These are phyloP conservation scores for Clitocybe nebularis DNA, from an alignment of 1,284 basidiomycete genomes.

Conservation along the genomic window DNA sequence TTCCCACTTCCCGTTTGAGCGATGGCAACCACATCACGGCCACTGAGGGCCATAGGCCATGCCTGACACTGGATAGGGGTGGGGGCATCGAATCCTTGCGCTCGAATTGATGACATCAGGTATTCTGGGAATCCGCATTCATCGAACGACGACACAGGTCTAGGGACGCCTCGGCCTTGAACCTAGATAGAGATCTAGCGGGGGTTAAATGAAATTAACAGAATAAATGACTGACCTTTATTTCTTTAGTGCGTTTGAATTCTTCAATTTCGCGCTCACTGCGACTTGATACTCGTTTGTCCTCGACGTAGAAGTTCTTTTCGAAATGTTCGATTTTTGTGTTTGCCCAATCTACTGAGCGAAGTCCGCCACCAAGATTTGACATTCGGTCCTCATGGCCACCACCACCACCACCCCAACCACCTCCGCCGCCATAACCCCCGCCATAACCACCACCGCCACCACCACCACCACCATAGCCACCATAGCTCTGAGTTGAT, in stretches of 20 bases:
- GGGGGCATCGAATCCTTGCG: slow-evolving; percentile 87
- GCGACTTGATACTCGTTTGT: slow-evolving; percentile 78
- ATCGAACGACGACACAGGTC: slow-evolving; percentile 90
- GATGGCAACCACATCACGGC: slow-evolving; percentile 94
- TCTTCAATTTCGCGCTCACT: slow-evolving; percentile 86
- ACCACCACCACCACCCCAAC: slow-evolving; percentile 53
- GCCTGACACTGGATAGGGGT: slow-evolving; percentile 98
- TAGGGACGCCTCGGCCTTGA: slow-evolving; percentile 85
- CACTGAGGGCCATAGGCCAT: slow-evolving; percentile 96
- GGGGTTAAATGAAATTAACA: slow-evolving; percentile 3
- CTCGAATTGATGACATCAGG: slow-evolving; percentile 88
- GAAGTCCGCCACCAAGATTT: slow-evolving; percentile 80
- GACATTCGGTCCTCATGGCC: slow-evolving; percentile 77
- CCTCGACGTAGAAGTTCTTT: slow-evolving; percentile 98
- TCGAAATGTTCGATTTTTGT: slow-evolving; percentile 81
- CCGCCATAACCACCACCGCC: slow-evolving; percentile 31
- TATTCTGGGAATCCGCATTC: slow-evolving; percentile 97
- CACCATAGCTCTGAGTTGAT: slow-evolving; percentile 34
- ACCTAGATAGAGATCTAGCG: slow-evolving; percentile 45
- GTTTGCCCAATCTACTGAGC: slow-evolving; percentile 81
- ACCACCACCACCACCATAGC: slow-evolving; percentile 36
- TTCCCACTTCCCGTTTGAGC: slow-evolving; percentile 97
- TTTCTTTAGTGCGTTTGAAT: slow-evolving; percentile 84
- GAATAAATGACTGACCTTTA: slow-evolving; percentile 55
- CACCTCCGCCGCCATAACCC: slow-evolving; percentile 41